These are phyloP conservation scores for Jackrogersella multiformis DNA, from an alignment of 495 filamentous ascomycete genomes.

Conservation along the genomic window DNA sequence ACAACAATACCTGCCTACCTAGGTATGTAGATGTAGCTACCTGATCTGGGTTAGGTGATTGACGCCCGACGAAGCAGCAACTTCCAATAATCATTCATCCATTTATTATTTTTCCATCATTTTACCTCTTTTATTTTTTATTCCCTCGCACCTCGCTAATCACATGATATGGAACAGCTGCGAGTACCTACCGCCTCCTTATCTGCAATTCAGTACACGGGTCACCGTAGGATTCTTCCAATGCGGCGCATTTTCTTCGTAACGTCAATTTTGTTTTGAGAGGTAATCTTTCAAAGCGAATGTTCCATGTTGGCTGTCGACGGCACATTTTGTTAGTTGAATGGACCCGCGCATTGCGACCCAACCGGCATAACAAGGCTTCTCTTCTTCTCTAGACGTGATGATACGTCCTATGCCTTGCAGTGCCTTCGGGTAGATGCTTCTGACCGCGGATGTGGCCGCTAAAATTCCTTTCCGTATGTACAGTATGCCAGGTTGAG, in stretches of 20 bases:
- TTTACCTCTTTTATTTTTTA: not conserved
- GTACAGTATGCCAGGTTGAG: slow-evolving; percentile 23
- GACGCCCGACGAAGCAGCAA: slow-evolving; percentile 7
- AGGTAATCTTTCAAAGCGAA: not conserved
- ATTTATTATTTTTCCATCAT: not conserved
- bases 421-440: slow-evolving; percentile 37
- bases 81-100: not conserved
- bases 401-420: slow-evolving; percentile 37
- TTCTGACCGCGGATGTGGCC: slow-evolving; percentile 41
- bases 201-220: slow-evolving; percentile 23
- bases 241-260: slow-evolving; percentile 30
- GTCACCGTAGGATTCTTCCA: slow-evolving; percentile 33
- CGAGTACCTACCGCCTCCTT: slow-evolving; percentile 33
- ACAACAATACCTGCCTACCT: too few species aligned
- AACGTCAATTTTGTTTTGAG: slow-evolving; percentile 27
- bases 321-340: slow-evolving; percentile 27
- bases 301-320: slow-evolving; percentile 25
- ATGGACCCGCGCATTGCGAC: slow-evolving; percentile 24
- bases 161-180: slow-evolving; percentile 36
- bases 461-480: slow-evolving; percentile 37
- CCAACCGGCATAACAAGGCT: slow-evolving; percentile 33
- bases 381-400: slow-evolving; percentile 18
- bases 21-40: too few species aligned
- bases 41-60: slow-evolving; percentile 27
- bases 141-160: slow-evolving; percentile 14